Evolutionary conservation across 805 yeast species (phyloP), one percentile per base, ranked within the genome.

Genomic region (Candida sphagnicola): DNA sequence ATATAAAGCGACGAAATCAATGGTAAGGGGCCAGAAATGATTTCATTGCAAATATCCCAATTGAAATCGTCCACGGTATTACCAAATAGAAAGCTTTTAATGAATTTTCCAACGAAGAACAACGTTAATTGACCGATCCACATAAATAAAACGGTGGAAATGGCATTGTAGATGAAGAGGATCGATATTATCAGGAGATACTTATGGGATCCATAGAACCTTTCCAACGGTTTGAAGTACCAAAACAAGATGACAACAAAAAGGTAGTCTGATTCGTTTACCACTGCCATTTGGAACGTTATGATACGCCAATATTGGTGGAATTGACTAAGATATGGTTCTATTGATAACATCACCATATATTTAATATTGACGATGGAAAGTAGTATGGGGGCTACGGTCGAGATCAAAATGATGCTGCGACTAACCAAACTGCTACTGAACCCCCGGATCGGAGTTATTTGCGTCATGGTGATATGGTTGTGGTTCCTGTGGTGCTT

Each of bases 261-360:
- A 15, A 75, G 40, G 41, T 71, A 76, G 54, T 81, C 85, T 4
- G 82, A 71, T 51, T 79, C 85, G 50, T 77, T 79, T 31, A 75
- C 64, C 36, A 76, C 75, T n/a, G 75, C 62, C 10, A 75, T 18
- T 50, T 78, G 86, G 46, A 67, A 72, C 5, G 70, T 52, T 5
- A 68, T 32, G 6, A 76, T 51, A 37, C 86, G 59, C 75, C 82
- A 80, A 50, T 70, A 80, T 46, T 81, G 88, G n/a, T 33, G 23
- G 18, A 23, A 33, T 23, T 33, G 35, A 26, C 6, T 26, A 8
- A 81, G 64, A 48, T 71, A 78, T 2, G 88, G 88, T 42, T 68
- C 74, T 35, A 73, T 65, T 8, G 70, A 52, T 15, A 76, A 58
- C 4, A 53, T 46, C 42, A 74, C 70, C 33, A 61, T 51, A 30